Conservation (phyloP, 2,329 filamentous ascomycete species). For the Alternaria novae-zelandiae region DNA sequence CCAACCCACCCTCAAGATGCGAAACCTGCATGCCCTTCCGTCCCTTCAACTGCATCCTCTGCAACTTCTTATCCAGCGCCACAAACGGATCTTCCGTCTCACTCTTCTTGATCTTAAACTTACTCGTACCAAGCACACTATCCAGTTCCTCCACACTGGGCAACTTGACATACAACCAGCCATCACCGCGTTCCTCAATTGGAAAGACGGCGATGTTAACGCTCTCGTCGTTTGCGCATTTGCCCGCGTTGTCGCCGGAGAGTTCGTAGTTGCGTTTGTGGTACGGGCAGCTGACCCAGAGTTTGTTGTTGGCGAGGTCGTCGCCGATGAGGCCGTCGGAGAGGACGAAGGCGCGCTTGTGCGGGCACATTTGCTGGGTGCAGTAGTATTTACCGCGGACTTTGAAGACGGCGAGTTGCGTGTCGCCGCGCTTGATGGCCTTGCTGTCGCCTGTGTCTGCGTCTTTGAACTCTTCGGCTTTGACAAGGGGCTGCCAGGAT, state of each 20-base stretch:
- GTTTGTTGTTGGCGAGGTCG: constrained; percentile 62
- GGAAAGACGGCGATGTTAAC: constrained; percentile 85
- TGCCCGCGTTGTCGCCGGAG: constrained; percentile 67
- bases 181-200: constrained; percentile 76
- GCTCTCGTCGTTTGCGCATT: constrained; percentile 74
- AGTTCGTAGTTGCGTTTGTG: constrained; percentile 92
- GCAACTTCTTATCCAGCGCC: constrained; percentile 62
- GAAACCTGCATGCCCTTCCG: constrained; percentile 57
- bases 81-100: constrained; percentile 66
- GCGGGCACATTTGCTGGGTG: constrained; percentile 93
- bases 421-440: constrained; percentile 84
- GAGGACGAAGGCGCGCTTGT: constrained; percentile 89
- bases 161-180: constrained; percentile 79
- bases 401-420: constrained; percentile 86
- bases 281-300: constrained; percentile 87
- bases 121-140: constrained; percentile 74
- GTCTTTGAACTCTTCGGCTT: constrained; percentile 71
- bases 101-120: constrained; percentile 78
- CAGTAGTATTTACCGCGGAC: constrained; percentile 81
- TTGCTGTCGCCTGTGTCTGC: constrained; percentile 75
- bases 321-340: constrained; percentile 84
- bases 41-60: constrained; percentile 56
- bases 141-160: constrained; percentile 84
- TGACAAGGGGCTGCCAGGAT: constrained; percentile 81
- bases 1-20: constrained; percentile 54